Base-by-base conservation (phyloP, 164 flowering plant genomes). In the Kingdonia uniflora region DNA sequence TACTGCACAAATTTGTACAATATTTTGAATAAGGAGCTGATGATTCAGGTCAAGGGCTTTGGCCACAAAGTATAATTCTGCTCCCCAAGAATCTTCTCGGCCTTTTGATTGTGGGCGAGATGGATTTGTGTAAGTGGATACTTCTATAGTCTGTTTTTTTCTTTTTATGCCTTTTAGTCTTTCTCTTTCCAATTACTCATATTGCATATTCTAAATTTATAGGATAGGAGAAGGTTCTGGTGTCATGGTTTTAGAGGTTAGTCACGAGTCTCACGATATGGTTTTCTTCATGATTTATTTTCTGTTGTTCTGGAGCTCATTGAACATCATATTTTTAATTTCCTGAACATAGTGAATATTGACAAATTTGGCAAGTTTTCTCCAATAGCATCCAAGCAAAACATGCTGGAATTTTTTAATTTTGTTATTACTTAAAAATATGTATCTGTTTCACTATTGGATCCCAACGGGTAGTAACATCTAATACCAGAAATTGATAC, bases 181-280 rank as follows among this genome's bases (percentile, higher is more conserved):
- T 1, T 13, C 45, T 58, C 20, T 58, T 42, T 42, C 55, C n/a
- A n/a, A 49, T 49, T 22, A 44, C 39, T 41, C 50, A 29, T 53
- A 38, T 62, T 26, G 61, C 46, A 23, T 24, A 15, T 58, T 26
- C 24, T 68, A 51, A 64, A 60, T 53, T 51, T 55, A 33, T 85
- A 92, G 98, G 68, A 92, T 89, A 42, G 97, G 97, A 49, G 99
- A 92, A 77, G 99, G 97, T 58, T 72, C 79, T 52, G 99, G 99
- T 62, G 70, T 92, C 49, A 42, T 92, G 75, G 92, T 89, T 53
- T 71, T 92, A 73, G 97, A 89, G 87, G 98, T 88, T 54, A 76
- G 84, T 77, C 56, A 24, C 41, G 51, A 42, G 35, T 29, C 35
- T 29, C 4, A 29, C 8, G 35, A 29, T 29, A 29, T 29, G 8